These are phyloP conservation scores for Flammula alnicola DNA, from an alignment of 1,284 basidiomycete genomes.

Conservation along the genomic window DNA sequence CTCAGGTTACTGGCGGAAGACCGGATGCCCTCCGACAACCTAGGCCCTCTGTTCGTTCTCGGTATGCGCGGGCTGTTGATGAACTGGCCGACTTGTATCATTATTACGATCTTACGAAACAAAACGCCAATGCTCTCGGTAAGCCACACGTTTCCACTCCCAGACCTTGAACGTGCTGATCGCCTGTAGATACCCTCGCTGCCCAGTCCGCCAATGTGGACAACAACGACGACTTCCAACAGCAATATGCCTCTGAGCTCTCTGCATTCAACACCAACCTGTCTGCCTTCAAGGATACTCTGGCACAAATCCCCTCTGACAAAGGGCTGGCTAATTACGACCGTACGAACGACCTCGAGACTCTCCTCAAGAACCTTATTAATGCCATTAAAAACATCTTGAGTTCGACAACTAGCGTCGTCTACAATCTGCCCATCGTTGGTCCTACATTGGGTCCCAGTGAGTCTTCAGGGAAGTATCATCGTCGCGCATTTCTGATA, in stretches of 20 bases:
- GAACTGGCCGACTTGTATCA: constrained; percentile 8
- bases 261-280: constrained; percentile 45
- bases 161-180: constrained; percentile 7
- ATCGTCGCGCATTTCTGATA: constrained; percentile 10
- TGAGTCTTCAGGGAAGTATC: constrained; percentile 39
- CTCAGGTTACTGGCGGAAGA: constrained; percentile 15
- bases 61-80: constrained; percentile 1
- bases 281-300: constrained; percentile 39
- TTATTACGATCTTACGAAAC: constrained; percentile 16
- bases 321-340: constrained; percentile 63
- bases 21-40: constrained; percentile 6
- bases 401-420: constrained; percentile 31
- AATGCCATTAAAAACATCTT: constrained; percentile 54
- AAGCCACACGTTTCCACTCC: constrained; percentile 3
- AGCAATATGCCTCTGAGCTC: constrained; percentile 41
- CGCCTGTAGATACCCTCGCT: constrained; percentile 38
- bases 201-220: constrained; percentile 33
- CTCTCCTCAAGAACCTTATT: constrained; percentile 51
- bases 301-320: constrained; percentile 42
- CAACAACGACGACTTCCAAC: constrained; percentile 40
- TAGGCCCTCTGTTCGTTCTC: constrained; percentile 4
- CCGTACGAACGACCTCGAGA: constrained; percentile 46
- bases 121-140: constrained; percentile 22
- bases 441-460: constrained; percentile 58
- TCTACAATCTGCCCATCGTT: constrained; percentile 45